phyloP scores from a whole-genome alignment of 2,329 filamentous ascomycete species.

The Colletotrichum falcatum region DNA sequence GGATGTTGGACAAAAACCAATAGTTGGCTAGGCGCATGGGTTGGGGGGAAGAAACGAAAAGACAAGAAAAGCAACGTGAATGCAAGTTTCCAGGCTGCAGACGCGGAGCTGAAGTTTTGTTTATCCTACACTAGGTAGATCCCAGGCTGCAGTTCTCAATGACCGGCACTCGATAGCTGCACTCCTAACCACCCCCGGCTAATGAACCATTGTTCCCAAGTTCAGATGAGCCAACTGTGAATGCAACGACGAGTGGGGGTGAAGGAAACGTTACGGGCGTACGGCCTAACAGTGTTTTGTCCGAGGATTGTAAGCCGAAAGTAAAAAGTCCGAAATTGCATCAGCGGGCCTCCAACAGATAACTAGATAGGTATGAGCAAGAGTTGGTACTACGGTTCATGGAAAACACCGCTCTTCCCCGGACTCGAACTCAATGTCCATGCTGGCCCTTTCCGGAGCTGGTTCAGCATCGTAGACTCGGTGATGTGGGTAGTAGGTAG shows the following conservation, averaged over 20 bases:
- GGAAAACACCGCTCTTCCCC: background rate
- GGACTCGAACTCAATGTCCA: background rate
- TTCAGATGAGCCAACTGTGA: background rate
- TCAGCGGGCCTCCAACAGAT: background rate
- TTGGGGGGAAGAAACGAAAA: background rate
- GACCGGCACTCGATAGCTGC: constrained; percentile 1
- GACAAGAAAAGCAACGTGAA: background rate
- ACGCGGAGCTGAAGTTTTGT: constrained; percentile 17
- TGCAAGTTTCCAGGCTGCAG: constrained; percentile 12
- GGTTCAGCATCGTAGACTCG: background rate
- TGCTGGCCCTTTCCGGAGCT: background rate
- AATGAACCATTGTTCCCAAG: background rate
- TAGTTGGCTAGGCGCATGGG: background rate
- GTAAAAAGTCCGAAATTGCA: background rate
- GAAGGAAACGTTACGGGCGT: constrained; percentile 21
- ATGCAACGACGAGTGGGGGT: background rate
- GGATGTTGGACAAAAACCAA: constrained; percentile 8
- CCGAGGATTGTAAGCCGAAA: constrained; percentile 3
- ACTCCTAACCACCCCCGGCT: background rate
- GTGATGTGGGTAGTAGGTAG: no score
- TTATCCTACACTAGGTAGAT: constrained; percentile 20
- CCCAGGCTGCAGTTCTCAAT: background rate
- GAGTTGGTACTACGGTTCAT: background rate
- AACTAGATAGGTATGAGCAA: constrained; percentile 1
- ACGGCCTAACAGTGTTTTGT: constrained; percentile 9